phyloP scores from a whole-genome alignment of 345 rosid genomes.

The Murraya paniculata region DNA sequence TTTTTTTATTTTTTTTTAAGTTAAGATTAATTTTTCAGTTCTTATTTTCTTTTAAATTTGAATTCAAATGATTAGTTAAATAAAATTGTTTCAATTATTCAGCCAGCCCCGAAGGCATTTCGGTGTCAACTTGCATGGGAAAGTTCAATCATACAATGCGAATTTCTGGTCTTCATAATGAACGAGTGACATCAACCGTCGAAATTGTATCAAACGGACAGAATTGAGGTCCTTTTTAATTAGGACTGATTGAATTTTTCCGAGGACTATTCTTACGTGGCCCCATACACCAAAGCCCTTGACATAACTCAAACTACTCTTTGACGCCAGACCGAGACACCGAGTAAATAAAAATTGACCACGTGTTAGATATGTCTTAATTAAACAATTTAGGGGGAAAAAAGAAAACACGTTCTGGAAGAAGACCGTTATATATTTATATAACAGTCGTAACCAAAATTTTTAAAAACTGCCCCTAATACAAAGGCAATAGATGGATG shows the following conservation, averaged over 20 bases:
- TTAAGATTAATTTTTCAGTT: too few species aligned
- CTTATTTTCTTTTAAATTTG: too few species aligned
- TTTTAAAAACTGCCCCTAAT: not conserved
- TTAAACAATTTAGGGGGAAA: not conserved
- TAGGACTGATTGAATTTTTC: not conserved
- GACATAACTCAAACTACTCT: not conserved
- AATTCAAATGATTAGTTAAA: too few species aligned
- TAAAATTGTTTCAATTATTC: too few species aligned
- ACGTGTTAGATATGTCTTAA: constrained; percentile 2
- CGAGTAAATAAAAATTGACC: constrained; percentile 17
- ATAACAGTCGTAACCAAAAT: not conserved
- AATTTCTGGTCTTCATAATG: not conserved
- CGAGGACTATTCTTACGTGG: not conserved
- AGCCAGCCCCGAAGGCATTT: too few species aligned
- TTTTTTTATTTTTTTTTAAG: too few species aligned
- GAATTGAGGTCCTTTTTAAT: too few species aligned
- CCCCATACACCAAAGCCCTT: not conserved
- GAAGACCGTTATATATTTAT: constrained; percentile 1
- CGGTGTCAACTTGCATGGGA: not conserved
- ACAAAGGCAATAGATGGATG: constrained; percentile 21
- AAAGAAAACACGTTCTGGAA: not conserved
- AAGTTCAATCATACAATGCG: not conserved
- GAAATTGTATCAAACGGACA: not conserved
- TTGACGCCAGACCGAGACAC: constrained; percentile 5
- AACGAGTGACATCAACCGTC: not conserved